Evolutionary conservation across 1,284 basidiomycete genomes (phyloP), one percentile per base, ranked within the genome.

Genomic region (Mycena sp.): DNA sequence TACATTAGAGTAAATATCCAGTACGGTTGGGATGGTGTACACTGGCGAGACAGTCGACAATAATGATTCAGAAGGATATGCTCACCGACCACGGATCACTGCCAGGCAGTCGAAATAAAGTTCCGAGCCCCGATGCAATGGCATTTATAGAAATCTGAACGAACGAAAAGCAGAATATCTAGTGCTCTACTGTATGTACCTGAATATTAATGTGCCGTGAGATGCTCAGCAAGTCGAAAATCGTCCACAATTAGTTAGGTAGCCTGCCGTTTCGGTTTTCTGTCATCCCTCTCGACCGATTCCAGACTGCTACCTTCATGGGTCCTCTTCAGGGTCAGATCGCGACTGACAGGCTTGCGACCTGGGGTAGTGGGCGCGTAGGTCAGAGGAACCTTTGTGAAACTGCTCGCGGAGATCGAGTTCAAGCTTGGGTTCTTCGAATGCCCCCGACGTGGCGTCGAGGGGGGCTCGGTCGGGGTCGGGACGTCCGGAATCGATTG

Each of bases 371-470:
- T 59, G 1, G 78, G 77, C 41, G 70, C 74, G 67, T 70, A 85
- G 16, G 71, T 67, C n/a, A 71, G 68, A 0, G 80, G 70, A 4
- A 86, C 82, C 0, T 79, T 79, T 41, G 78, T 84, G 32, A 85
- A 86, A 43, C 70, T 73, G 61, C 85, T 87, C 53, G 80, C 57
- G 10, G 76, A 12, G 75, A 76, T 55, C 78, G 81, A 28, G 63
- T 69, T 5, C 71, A 73, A 57, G 62, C 68, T 73, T 40, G 71
- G n/a, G 49, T 62, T 64, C 21, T 72, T 57, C 32, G 74, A 70
- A 40, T 71, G 68, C 1, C 64, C 61, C 44, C 76, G 76, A 4
- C 46, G 59, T 17, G 79, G 78, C 1, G 79, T 81, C 16, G 74
- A 69, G 4, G 81, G 80, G 0, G 70, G 41, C 48, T 58, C 49